Base-by-base conservation (phyloP, 768 basidiomycete species). In the Boletus bicolor region DNA sequence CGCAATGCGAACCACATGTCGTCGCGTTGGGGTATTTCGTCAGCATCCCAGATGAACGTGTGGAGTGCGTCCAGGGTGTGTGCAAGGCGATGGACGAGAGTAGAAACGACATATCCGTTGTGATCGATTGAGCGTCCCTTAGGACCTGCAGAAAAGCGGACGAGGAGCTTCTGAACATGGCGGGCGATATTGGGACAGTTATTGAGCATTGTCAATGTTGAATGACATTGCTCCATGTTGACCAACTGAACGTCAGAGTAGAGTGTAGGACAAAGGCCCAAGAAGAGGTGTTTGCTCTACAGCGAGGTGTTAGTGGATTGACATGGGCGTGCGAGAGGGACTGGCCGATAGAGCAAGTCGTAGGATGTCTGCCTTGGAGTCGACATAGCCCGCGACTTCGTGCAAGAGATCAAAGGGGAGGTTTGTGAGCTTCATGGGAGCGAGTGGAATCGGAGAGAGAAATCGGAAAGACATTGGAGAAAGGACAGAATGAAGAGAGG, bases 1-100 rank as follows among this genome's bases (percentile, higher is more conserved):
- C 86, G 81, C 61, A 91, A 73, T 43, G 84, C 82, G 57, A 86
- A 80, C 89, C 89, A 91, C 85, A 91, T 86, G 58, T 86, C 83
- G 56, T 90, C 89, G 35, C 77, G 79, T 15, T 84, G 81, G 35
- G 83, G 74, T 8, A 74, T 70, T 65, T 87, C 85, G 12, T 87
- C 86, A 4, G 81, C 85, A 57, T 85, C 85, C 89, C 89, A 91
- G 36, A 80, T 71, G 62, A 91, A 91, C 12, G 75, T 82, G 30
- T 76, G 72, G 39, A 91, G 77, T 19, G 85, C 85, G 45, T 90
- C 89, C 42, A 91, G 70, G 39, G 79, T 74, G 7, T 71, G 71
- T 8, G 83, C 85, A 9, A 80, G 73, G 21, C 74, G 64, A 21
- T 78, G 70, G 30, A 89, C 76, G 4, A 84, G 78, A 17, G 73